These are phyloP conservation scores for Erythrophleum ivorense DNA, from an alignment of 331 rosid genomes.

Conservation along the genomic window DNA sequence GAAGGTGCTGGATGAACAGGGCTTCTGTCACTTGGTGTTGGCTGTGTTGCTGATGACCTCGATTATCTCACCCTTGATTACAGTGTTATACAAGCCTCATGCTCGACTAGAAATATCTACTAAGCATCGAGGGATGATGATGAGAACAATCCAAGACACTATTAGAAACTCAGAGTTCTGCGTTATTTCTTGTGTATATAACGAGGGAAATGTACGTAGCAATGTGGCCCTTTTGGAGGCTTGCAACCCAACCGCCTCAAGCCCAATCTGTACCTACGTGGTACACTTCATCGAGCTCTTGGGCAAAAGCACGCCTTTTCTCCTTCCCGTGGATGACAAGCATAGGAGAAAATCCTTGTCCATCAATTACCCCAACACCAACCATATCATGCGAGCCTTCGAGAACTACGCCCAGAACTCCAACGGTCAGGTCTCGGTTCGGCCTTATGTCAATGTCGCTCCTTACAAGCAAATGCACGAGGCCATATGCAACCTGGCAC, in stretches of 20 bases:
- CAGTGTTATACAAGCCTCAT: slow-evolving; percentile 19
- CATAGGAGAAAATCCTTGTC: slow-evolving; percentile 4
- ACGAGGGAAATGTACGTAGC: slow-evolving; percentile 46
- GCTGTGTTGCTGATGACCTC: slow-evolving; percentile 40
- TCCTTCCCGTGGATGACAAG: slow-evolving; percentile 37
- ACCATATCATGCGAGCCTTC: slow-evolving; percentile 52
- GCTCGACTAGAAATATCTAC: slow-evolving; percentile 3
- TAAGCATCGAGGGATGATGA: background rate
- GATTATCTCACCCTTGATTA: slow-evolving; percentile 44
- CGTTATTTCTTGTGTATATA: slow-evolving; percentile 51
- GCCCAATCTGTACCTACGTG: slow-evolving; percentile 45
- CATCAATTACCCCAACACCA: slow-evolving; percentile 26
- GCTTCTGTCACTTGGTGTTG: slow-evolving; percentile 42
- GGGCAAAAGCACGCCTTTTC: slow-evolving; percentile 48
- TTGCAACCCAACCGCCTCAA: slow-evolving; percentile 36
- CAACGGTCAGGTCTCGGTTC: slow-evolving; percentile 37
- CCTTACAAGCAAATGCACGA: slow-evolving; percentile 58
- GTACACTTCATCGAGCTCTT: slow-evolving; percentile 52
- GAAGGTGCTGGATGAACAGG: slow-evolving; percentile 30
- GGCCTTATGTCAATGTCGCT: slow-evolving; percentile 42
- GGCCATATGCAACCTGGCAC: slow-evolving; percentile 44
- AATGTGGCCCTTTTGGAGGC: slow-evolving; percentile 51
- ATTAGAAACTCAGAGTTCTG: slow-evolving; percentile 17
- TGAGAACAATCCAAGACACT: slow-evolving; percentile 47
- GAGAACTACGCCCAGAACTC: slow-evolving; percentile 49